Base-by-base conservation (phyloP, 2,329 filamentous ascomycete species). In the Pseudogymnoascus sp. region DNA sequence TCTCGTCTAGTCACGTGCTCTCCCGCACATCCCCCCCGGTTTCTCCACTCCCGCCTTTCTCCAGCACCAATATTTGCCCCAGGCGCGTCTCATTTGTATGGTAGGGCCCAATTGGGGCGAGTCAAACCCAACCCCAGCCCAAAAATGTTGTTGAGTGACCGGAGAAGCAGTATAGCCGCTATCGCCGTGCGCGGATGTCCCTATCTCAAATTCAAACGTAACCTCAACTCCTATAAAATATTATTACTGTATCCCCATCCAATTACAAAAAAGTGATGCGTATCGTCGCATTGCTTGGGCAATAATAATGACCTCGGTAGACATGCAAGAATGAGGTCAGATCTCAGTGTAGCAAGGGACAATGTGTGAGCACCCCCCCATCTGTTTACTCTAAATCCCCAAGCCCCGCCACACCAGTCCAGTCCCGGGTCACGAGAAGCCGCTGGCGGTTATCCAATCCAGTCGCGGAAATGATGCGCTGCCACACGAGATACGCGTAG, bases 251-350 rank as follows among this genome's bases (percentile, higher is more conserved):
- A 55, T 18, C 3, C 27, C 27, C n/a, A 33, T 18, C 27, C 2
- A 15, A 55, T 31, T 12, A 6, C 12, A 31, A 33, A 33, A 39
- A 31, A 55, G 45, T 55, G 8, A 55, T 55, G 45, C 45, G 45
- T 55, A 8, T 55, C 27, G 45, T 55, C 45, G 45, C 45, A 55
- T 55, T 55, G 45, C 45, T 31, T 18, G 29, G 45, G 45, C 45
- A 55, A 33, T 55, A n/a, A n/a, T n/a, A 55, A 55, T 55, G 45
- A 55, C 27, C 45, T 55, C 45, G 45, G 45, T 55, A 55, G 9
- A 55, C 45, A 55, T 55, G n/a, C n/a, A 55, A 55, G 27, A 55
- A 55, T 55, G 45, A 55, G 45, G 45, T 55, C 27, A 55, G 27
- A 55, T 7, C 45, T 55, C 27, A 55, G 13, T 8, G n/a, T n/a